phyloP scores from a whole-genome alignment of 2,329 filamentous ascomycete species.

The Epichloe hybrida region DNA sequence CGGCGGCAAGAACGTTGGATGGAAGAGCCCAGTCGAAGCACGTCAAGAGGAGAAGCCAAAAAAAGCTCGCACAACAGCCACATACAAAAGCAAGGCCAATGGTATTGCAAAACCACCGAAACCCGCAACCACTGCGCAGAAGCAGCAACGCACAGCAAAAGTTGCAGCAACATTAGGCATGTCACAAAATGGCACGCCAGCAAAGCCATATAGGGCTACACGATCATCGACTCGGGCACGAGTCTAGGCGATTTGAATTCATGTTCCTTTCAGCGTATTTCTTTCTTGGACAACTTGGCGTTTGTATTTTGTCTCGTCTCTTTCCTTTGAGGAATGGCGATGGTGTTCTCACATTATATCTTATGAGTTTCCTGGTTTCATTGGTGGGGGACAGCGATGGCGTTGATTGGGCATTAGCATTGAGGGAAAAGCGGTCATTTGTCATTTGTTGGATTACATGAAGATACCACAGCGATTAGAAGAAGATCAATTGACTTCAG shows the following conservation, averaged over 20 bases:
- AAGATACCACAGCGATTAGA: conserved; percentile 3
- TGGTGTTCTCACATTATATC: neutral
- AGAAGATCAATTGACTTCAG: neutral
- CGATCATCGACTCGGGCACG: conserved; percentile 11
- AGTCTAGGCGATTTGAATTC: neutral
- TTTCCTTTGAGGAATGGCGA: neutral
- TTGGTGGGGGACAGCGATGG: conserved; percentile 2
- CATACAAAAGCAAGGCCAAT: conserved; percentile 10
- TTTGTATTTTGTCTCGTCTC: neutral
- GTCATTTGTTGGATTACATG: neutral
- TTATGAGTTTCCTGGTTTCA: neutral
- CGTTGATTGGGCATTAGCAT: neutral
- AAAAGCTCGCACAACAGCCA: conserved; percentile 10
- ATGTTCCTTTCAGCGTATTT: neutral
- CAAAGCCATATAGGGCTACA: conserved; percentile 18
- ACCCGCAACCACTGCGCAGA: conserved; percentile 9
- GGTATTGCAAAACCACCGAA: conserved; percentile 18
- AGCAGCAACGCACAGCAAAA: conserved; percentile 15
- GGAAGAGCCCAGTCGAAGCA: conserved; percentile 20
- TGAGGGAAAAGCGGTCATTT: neutral
- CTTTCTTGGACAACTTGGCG: neutral
- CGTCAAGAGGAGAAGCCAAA: conserved; percentile 14
- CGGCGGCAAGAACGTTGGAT: conserved; percentile 19
- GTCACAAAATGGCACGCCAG: conserved; percentile 22
- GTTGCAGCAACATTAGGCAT: conserved; percentile 20